phyloP scores from a whole-genome alignment of 2,329 filamentous ascomycete genomes.

The Pseudogymnoascus sp. region DNA sequence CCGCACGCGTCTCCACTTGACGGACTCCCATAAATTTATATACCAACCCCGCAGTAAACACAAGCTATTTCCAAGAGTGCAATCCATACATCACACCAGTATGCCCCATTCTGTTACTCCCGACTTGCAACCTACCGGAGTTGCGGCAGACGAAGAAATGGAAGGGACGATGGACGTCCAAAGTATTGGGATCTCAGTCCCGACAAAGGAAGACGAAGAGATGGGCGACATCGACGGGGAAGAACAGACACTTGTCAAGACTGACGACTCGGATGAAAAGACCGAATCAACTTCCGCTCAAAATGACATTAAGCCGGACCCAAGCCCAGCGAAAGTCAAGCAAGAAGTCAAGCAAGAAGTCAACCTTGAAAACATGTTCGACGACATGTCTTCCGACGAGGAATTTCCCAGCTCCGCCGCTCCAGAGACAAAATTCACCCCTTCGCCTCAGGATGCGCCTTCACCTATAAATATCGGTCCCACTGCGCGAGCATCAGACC shows the following conservation, averaged over 20 bases:
- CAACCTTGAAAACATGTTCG: conserved; percentile 52
- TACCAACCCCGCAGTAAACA: conserved; percentile 3
- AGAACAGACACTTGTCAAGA: conserved; percentile 16
- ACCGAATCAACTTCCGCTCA: neutral
- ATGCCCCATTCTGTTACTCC: conserved; percentile 9
- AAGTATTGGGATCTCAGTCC: neutral
- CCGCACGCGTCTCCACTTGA: conserved; percentile 5
- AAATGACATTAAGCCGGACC: neutral
- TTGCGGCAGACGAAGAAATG: neutral
- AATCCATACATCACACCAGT: neutral
- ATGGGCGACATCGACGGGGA: conserved; percentile 33
- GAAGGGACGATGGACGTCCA: neutral
- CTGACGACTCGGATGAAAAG: conserved; percentile 10
- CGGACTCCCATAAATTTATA: neutral
- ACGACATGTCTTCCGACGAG: conserved; percentile 51
- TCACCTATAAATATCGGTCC: conserved; percentile 34
- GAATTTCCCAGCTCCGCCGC: conserved; percentile 47
- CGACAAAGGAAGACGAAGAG: conserved; percentile 33
- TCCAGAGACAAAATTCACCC: conserved; percentile 34
- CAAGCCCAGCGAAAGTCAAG: conserved; percentile 25
- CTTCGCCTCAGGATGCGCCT: conserved; percentile 37
- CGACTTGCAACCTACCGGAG: conserved; percentile 9
- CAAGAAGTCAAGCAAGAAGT: conserved; percentile 42
- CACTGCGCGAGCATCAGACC: conserved; percentile 53
- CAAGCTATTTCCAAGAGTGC: neutral